phyloP scores from a whole-genome alignment of 2,329 filamentous ascomycete species.

The Neobulgaria alba region DNA sequence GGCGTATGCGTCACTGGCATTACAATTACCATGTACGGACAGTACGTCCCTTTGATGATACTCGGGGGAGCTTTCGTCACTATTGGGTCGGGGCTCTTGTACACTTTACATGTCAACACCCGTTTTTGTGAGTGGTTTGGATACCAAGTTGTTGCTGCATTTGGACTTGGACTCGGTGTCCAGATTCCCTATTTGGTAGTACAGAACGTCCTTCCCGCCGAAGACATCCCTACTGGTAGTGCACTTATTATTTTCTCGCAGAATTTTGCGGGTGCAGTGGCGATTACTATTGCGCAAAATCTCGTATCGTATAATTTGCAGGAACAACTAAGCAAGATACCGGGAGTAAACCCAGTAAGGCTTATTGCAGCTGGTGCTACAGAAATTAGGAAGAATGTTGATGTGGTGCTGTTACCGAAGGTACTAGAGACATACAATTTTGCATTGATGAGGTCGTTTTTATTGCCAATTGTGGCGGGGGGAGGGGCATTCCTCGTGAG shows the following conservation, averaged over 20 bases:
- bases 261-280: conserved; percentile 27
- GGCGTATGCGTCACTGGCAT: conserved; percentile 34
- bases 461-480: no score
- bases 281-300: conserved; percentile 26
- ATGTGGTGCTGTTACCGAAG: no score
- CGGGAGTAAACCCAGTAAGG: no score
- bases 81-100: conserved; percentile 36
- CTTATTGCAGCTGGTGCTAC: no score
- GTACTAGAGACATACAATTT: no score
- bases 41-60: conserved; percentile 38
- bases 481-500: no score
- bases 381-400: no score
- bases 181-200: conserved; percentile 28
- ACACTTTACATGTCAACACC: conserved; percentile 34
- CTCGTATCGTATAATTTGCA: no score
- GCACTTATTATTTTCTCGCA: conserved; percentile 15
- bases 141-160: conserved; percentile 41
- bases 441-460: no score
- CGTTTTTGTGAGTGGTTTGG: conserved; percentile 44
- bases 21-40: conserved; percentile 33
- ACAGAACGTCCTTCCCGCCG: conserved; percentile 41
- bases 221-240: conserved; percentile 38
- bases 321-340: no score
- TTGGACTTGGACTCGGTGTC: conserved; percentile 19
- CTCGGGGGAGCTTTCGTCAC: conserved; percentile 30